These are phyloP conservation scores for Pythium coloratum DNA, from an alignment of 352 stramenopile species.

Conservation along the genomic window DNA sequence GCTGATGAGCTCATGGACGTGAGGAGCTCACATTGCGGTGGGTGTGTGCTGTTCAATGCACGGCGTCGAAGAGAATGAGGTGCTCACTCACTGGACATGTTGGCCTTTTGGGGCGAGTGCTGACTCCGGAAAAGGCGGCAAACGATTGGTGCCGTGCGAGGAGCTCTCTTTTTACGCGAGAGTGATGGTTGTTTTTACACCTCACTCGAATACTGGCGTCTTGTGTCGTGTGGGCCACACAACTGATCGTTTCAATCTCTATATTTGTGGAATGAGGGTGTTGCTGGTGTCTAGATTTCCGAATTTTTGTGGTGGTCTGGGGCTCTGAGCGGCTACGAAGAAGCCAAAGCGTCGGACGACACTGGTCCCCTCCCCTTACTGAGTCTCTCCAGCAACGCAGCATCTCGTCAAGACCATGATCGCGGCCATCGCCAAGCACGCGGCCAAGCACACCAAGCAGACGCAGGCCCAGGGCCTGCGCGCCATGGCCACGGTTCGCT, in stretches of 20 bases:
- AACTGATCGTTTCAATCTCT: neutral
- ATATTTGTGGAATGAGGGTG: slow-evolving; percentile 10
- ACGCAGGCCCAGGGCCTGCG: slow-evolving; percentile 25
- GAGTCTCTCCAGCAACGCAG: neutral
- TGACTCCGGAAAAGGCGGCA: neutral
- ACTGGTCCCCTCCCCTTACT: too few species aligned
- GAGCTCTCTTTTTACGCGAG: slow-evolving; percentile 2
- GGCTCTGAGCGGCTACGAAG: slow-evolving; percentile 11
- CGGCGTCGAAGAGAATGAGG: neutral
- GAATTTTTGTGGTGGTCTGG: slow-evolving; percentile 35
- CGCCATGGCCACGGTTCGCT: slow-evolving; percentile 77
- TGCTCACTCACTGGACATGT: neutral
- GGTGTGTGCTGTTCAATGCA: too few species aligned
- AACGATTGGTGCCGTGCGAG: slow-evolving; percentile 3
- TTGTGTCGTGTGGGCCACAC: slow-evolving; percentile 2
- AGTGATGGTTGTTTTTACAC: slow-evolving; percentile 26
- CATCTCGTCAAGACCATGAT: slow-evolving; percentile 37
- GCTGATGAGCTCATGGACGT: too few species aligned
- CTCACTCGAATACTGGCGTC: neutral
- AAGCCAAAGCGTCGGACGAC: slow-evolving; percentile 1
- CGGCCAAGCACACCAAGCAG: slow-evolving; percentile 33
- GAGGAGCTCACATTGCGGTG: too few species aligned
- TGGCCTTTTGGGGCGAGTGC: neutral
- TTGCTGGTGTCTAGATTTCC: neutral
- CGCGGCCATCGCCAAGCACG: slow-evolving; percentile 57